Base-by-base conservation (phyloP, 2,329 filamentous ascomycete species). In the Trichoderma brevicompactum region DNA sequence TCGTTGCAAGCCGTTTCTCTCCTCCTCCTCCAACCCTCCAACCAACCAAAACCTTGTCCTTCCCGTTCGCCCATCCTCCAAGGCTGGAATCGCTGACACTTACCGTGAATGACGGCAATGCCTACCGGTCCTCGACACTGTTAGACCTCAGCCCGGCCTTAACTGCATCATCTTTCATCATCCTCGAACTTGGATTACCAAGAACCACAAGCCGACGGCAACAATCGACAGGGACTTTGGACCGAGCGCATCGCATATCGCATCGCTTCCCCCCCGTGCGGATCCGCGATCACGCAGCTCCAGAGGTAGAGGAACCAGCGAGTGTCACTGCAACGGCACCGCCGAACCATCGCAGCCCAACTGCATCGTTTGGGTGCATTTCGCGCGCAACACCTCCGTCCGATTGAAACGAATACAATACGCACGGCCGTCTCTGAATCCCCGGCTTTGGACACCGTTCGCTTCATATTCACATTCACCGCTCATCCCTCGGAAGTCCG, bases 71-170 rank as follows among this genome's bases (percentile, higher is more conserved):
- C 56, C 52, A 64, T 54, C 56, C 61, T 52, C 49, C 60, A 10
- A 65, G 23, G 12, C 10, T 34, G 23, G 36, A 36, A 40, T 17
- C 56, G 40, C 8, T 34, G 48, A 43, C 28, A 17, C 56, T 50
- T 12, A 41, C 44, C 38, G 46, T 53, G 34, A 67, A 54, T 54
- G 63, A 67, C 55, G 64, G 65, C 68, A 58, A 72, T 72, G 71
- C 65, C 70, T 63, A 58, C 63, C 67, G 59, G 43, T 48, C 65
- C 64, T 61, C 62, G 59, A 44, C 60, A 59, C 66, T 70, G 69
- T 70, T 72, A 72, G 70, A 70, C 69, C 34, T 53, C 53, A 54
- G 68, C 70, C 70, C 70, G 66, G 71, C 70, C 41, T 64, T 28
- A 54, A 54, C 36, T 36, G 44, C 66, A 62, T 69, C 70, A 48